Base-by-base conservation (phyloP, 768 basidiomycete genomes). In the Podaxis carcinomalis region DNA sequence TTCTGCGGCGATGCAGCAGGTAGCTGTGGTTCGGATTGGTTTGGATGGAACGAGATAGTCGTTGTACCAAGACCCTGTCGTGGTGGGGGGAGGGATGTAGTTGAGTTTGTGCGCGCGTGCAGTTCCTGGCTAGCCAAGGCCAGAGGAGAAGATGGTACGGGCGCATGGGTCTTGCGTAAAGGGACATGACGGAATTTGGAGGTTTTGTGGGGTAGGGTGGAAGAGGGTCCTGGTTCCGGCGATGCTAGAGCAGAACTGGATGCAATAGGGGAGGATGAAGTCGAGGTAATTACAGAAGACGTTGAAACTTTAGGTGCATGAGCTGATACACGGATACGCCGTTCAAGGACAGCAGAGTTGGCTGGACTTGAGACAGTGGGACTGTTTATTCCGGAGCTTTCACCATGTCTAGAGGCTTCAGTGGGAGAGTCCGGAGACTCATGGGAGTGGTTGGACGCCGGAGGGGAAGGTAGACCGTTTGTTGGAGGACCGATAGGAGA, bases 141-240 rank as follows among this genome's bases (percentile, higher is more conserved):
- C 32, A 72, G 72, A 64, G 68, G 80, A 55, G 66, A 78, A 54
- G 64, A 70, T 63, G 68, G 68, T 54, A 68, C 68, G 42, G 75
- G 71, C 2, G 75, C 67, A 27, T 71, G 73, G 5, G 70, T 70
- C 40, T 77, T 70, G 57, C 75, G 68, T 49, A 65, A 70, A 9
- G 80, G 79, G 23, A 87, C 28, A 57, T 42, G 65, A 51, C 37
- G 65, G 40, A 42, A 61, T 66, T 40, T 85, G 75, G 67, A 84
- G 83, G 0, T 80, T 82, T 1, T 81, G 80, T 1, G 75, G 64
- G 23, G 49, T 62, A 73, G 78, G n/a, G 53, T 68, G 32, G 61
- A 49, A 19, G 46, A n/a, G 10, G 65, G 55, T 6, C 39, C 42
- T 51, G 46, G 40, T 50, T 42, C 21, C n/a, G 59, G 39, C 21